Evolutionary conservation across 139 green algal genomes (phyloP), one percentile per base, ranked within the genome.

Genomic region (Medakamo hakoo): DNA sequence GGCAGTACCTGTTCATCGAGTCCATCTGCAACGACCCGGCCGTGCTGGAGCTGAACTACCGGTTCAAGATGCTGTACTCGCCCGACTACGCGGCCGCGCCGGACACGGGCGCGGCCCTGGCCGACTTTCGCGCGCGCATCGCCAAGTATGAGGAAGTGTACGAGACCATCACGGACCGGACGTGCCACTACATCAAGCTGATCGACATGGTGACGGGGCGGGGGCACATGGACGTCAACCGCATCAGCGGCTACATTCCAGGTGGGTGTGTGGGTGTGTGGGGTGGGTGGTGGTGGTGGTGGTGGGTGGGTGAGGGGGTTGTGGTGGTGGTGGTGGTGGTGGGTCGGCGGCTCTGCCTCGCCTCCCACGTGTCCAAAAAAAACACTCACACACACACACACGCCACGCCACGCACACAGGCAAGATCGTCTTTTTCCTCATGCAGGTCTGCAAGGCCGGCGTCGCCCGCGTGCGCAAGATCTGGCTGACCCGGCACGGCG

Each of bases 111-210:
- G 30, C 83, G 73, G 84, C 64, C 5, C 27, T 75, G 60, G 31
- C 23, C 48, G 89, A 96, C 70, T 96, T 97, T 71, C 75, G 82
- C 28, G 70, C 76, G 4, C 80, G 91, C 49, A 91, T 97, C 30
- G 28, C 57, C 22, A 86, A 88, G 63, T 96, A 95, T 71, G 82
- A 94, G 69, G 74, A 84, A 58, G 83, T 91, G 57, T 97, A 97
- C 64, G 82, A 96, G 68, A 86, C 90, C 24, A 91, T 97, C 58
- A 81, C 72, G 0, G 81, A 96, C 73, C 68, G 87, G 28, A 78
- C 77, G 49, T 63, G 91, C 25, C 86, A 94, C 76, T 98, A 94
- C 87, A 95, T 98, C 70, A 97, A 97, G 79, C 80, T 97, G 32
- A 95, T 96, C 29, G 83, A 97, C 83, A 96, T 96, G 88, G 72